Evolutionary conservation across 129 eudicot species (phyloP), one percentile per base, ranked within the genome.

Genomic region (Lactuca sativa): DNA sequence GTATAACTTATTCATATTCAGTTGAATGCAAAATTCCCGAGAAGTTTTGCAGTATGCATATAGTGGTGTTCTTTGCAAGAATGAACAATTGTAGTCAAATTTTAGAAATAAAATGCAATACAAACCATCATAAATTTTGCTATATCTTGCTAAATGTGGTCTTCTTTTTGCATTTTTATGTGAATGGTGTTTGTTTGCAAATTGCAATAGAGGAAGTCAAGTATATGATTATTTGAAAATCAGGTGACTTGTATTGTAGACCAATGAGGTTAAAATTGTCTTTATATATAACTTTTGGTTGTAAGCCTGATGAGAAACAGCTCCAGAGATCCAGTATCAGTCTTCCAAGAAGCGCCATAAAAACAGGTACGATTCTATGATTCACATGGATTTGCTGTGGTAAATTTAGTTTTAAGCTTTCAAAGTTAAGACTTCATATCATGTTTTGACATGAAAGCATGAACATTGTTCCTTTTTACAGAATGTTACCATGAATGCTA

Each of bases 1-100:
- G 59, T 74, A 65, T 59, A 64, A 47, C n/a, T 40, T 74, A 41
- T 31, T 43, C 38, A 41, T 73, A 64, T 56, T 43, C 58, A 56
- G 65, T 74, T 17, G 43, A 74, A 74, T 52, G 32, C 44, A 25
- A 25, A 25, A 25, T 25, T 25, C 63, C 36, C 15, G n/a, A 7
- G 31, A 72, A 10, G 18, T 38, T 69, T 68, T 18, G 9, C 18
- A 15, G 52, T 61, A 16, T 52, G 43, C 14, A 40, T 62, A 33
- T 72, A 48, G 18, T 37, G 62, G 51, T 30, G 10, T 25, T 69
- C 53, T 6, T 13, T 17, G 38, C 38, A 34, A 34, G 5, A 34
- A 34, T 34, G 38, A 34, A 34, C 38, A 6, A 36, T 36, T 36
- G 5, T 4, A 36, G 38, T 0, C 5, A 36, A 34, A 34, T 6